These are phyloP conservation scores for Daucus carota DNA, from an alignment of 129 eudicot species.

Conservation along the genomic window DNA sequence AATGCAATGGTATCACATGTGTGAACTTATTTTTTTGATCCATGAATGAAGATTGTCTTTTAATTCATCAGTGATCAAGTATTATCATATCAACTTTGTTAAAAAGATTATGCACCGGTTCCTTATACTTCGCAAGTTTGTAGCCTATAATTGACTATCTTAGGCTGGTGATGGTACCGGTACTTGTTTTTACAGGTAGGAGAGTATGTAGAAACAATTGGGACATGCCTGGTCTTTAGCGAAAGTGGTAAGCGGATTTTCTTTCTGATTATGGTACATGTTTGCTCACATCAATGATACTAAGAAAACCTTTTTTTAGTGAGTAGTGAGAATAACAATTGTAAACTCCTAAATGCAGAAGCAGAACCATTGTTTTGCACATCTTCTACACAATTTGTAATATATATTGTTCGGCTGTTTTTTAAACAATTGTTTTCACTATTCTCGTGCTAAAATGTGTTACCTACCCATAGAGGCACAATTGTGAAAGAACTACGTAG, in stretches of 20 bases:
- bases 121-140: neutral
- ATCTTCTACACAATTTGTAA: too few relatives aligned
- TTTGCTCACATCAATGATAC: neutral
- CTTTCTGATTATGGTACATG: neutral
- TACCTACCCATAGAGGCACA: too few relatives aligned
- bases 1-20: neutral
- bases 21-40: neutral
- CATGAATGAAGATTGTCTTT: neutral
- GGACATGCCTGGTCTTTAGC: slow-evolving; percentile 62
- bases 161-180: neutral
- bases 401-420: neutral
- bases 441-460: neutral
- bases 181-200: neutral
- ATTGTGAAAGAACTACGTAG: too few relatives aligned
- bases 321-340: too few relatives aligned
- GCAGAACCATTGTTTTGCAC: neutral
- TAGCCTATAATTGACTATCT: neutral
- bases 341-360: neutral
- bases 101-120: neutral
- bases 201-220: slow-evolving; percentile 55
- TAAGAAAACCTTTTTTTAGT: neutral
- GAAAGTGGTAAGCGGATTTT: slow-evolving; percentile 53
- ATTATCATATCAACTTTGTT: neutral
- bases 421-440: neutral
- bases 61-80: neutral